Evolutionary conservation across 139 green algal species (phyloP), one percentile per base, ranked within the genome.

Genomic region (Dunaliella primolecta): DNA sequence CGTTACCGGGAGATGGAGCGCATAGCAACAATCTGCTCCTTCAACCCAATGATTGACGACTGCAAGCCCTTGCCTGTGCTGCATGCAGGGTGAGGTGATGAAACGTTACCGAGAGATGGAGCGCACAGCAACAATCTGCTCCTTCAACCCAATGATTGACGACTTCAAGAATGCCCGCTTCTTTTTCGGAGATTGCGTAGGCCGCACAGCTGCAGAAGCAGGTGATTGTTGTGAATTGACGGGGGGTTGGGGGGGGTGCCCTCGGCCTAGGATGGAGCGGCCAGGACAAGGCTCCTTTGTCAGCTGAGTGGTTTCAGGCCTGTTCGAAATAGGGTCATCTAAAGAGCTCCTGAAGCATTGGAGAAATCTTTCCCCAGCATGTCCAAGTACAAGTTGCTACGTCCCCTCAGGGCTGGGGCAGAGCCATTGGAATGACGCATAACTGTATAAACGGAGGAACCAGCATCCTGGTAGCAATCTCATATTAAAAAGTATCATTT

Each of bases 91-190:
- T n/a, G 88, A 84, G 0, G 94, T 96, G 35, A 91, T 97, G 81
- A 86, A 88, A 38, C 81, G 81, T 1, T 93, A 94, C 78, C 83
- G 81, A 1, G 75, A 94, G 81, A 84, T 89, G 85, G 36, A 84
- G 46, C 36, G 78, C 20, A 94, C 93, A 3, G 75, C 78, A 32
- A 95, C 91, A 23, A 57, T 81, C 1, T 89, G 38, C 36, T 92
- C 92, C 20, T 98, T 96, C 88, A 96, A 97, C 88, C 95, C 95
- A 3, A 89, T 98, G 88, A 79, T 95, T n/a, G 88, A 97, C 34
- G 95, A 98, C 87, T 98, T 95, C 81, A 84, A 85, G 29, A 98
- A 98, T 85, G 93, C 95, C 0, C 87, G 89, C 3, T 91, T 96
- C n/a, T 92, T 94, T 34, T 1, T 94, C n/a, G 88, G 86, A 31